phyloP scores from a whole-genome alignment of 805 yeast genomes.

The Candida maris region DNA sequence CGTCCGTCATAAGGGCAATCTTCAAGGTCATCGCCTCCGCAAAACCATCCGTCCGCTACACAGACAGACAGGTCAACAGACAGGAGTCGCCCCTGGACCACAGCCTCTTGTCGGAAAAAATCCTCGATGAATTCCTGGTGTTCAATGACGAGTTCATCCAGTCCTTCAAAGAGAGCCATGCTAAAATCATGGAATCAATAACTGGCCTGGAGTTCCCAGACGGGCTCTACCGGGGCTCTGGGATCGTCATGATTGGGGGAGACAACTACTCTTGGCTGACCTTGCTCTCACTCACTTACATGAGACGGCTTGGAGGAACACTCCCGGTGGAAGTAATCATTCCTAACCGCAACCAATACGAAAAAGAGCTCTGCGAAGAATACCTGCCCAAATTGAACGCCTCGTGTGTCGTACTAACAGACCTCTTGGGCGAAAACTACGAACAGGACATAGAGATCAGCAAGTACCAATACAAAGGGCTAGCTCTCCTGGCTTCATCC shows the following conservation, averaged over 20 bases:
- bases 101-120: constrained; percentile 11
- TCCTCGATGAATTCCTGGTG: constrained; percentile 32
- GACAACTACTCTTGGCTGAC: constrained; percentile 52
- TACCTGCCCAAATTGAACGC: constrained; percentile 39
- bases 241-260: constrained; percentile 62
- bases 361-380: constrained; percentile 36
- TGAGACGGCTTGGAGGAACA: constrained; percentile 47
- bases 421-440: constrained; percentile 32
- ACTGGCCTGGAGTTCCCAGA: constrained; percentile 31
- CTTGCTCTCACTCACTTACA: constrained; percentile 40
- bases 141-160: constrained; percentile 39
- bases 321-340: constrained; percentile 43
- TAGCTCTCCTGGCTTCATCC: constrained; percentile 42
- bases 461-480: constrained; percentile 34
- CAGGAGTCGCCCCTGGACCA: constrained; percentile 13
- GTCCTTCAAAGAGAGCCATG: constrained; percentile 43
- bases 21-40: constrained; percentile 19
- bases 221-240: constrained; percentile 45
- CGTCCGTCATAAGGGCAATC: constrained; percentile 15
- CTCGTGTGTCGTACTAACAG: constrained; percentile 38
- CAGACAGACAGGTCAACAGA: constrained; percentile 9
- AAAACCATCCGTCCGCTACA: constrained; percentile 13
- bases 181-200: constrained; percentile 37
- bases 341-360: constrained; percentile 35
- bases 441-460: constrained; percentile 23